Percentiles rank a stretch among this genome's conserved stretches.
phyloP scores from a whole-genome alignment of 2,329 filamentous ascomycete genomes.

The Fusarium sp. region DNA sequence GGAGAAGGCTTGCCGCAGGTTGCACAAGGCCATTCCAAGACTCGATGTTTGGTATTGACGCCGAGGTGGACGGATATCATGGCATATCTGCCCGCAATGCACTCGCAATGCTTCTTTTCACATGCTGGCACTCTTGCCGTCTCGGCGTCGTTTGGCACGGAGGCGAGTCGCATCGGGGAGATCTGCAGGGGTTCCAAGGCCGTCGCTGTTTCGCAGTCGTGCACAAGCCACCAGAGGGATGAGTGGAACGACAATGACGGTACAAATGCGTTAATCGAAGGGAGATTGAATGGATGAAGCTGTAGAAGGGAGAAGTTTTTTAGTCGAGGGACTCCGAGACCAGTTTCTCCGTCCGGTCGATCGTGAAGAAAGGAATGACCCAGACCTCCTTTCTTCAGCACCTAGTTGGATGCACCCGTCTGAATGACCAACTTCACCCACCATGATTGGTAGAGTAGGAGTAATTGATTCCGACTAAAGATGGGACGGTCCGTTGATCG shows the following conservation, averaged over 20 bases:
- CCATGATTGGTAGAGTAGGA: background rate
- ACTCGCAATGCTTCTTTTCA: conserved; percentile 7
- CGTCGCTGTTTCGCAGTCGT: background rate
- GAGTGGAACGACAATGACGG: conserved; percentile 32
- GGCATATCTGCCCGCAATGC: background rate
- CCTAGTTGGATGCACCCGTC: background rate
- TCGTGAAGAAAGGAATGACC: conserved; percentile 4
- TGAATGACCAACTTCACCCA: background rate
- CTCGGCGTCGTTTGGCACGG: background rate
- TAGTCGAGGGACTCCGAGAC: conserved; percentile 17
- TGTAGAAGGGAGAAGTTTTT: conserved; percentile 13
- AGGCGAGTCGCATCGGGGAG: conserved; percentile 1
- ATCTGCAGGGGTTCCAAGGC: conserved; percentile 4
- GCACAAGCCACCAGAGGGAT: conserved; percentile 33
- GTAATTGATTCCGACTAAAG: background rate
- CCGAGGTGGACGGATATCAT: background rate
- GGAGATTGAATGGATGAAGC: conserved; percentile 26
- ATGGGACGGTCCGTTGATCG: background rate
- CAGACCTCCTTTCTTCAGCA: conserved; percentile 9
- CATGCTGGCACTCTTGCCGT: background rate
- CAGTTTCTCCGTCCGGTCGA: conserved; percentile 21
- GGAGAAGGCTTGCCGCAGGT: conserved; percentile 30
- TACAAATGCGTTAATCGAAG: conserved; percentile 28
- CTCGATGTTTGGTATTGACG: background rate
- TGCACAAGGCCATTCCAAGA: conserved; percentile 14